These are phyloP conservation scores for Cucurbitaria berberidis DNA, from an alignment of 2,329 filamentous ascomycete genomes.

Conservation along the genomic window DNA sequence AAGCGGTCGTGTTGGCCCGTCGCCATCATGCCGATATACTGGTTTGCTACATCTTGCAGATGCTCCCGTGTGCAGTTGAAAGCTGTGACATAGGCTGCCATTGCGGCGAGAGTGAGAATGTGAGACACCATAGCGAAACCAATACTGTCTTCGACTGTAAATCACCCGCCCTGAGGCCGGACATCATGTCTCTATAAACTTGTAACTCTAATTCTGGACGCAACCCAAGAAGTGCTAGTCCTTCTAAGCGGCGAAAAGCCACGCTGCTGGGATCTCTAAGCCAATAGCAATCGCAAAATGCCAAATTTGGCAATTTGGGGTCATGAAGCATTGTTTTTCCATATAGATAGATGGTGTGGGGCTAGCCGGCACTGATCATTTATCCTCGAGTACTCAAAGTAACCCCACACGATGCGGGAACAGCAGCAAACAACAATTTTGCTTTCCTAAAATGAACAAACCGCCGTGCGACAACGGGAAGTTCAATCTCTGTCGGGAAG, in stretches of 20 bases:
- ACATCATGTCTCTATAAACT: neutral
- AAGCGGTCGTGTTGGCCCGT: slow-evolving; percentile 22
- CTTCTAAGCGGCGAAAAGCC: neutral
- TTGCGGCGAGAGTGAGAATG: neutral
- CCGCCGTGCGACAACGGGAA: no score
- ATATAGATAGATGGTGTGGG: slow-evolving; percentile 18
- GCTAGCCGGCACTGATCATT: slow-evolving; percentile 11
- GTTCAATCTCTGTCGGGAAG: no score
- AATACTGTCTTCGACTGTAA: neutral
- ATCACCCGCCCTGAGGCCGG: neutral
- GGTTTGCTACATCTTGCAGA: slow-evolving; percentile 6
- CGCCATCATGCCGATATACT: slow-evolving; percentile 18
- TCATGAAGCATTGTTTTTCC: neutral
- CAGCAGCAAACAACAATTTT: no score
- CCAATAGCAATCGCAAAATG: slow-evolving; percentile 1
- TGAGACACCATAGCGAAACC: slow-evolving; percentile 1
- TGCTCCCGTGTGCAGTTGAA: slow-evolving; percentile 17
- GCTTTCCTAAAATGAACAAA: no score
- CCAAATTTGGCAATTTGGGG: neutral
- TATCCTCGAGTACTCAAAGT: neutral
- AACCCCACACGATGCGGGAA: slow-evolving; percentile 11
- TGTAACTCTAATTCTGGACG: neutral
- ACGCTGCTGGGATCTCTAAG: neutral
- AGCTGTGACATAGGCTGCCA: neutral
- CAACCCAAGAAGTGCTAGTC: neutral